A percentile compares a stretch with the other conserved stretches of the same genome.
These are phyloP conservation scores for Ramaria rubella DNA, from an alignment of 768 basidiomycete genomes.

Conservation along the genomic window DNA sequence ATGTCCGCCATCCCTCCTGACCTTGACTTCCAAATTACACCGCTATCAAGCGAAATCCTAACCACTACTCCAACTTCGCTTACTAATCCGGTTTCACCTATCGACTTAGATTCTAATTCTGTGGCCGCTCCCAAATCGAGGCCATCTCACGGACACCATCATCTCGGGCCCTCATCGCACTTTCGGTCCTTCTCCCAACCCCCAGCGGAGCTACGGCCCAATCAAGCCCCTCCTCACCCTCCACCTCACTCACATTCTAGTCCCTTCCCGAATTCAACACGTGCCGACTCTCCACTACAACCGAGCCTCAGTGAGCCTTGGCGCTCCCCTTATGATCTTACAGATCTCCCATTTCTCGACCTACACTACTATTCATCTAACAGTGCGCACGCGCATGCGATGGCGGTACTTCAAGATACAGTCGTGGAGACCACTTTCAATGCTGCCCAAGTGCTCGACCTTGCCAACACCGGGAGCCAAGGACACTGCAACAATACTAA, in stretches of 20 bases:
- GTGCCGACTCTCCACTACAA: conserved; percentile 12
- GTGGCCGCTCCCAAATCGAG: not conserved
- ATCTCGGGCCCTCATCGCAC: not conserved
- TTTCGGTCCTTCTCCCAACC: not conserved
- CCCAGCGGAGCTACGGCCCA: not conserved
- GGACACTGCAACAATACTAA: not conserved
- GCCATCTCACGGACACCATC: not conserved
- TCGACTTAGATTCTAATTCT: not conserved
- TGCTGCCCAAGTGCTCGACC: conserved; percentile 42
- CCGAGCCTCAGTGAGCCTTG: conserved; percentile 18
- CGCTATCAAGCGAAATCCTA: not conserved
- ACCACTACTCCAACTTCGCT: conserved; percentile 5
- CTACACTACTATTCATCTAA: conserved; percentile 55
- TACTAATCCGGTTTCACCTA: not conserved
- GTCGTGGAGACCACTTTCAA: conserved; percentile 25
- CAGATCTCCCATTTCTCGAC: conserved; percentile 64
- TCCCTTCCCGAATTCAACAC: conserved; percentile 4
- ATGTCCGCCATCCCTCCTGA: conserved; percentile 6
- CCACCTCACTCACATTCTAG: not conserved
- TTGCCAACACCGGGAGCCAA: conserved; percentile 24
- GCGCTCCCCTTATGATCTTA: conserved; percentile 30
- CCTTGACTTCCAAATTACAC: conserved; percentile 8
- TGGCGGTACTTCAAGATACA: conserved; percentile 15
- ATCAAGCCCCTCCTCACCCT: not conserved
- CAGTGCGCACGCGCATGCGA: conserved; percentile 17